Conservation (phyloP, 2,329 filamentous ascomycete genomes). For the Diatrype stigma region DNA sequence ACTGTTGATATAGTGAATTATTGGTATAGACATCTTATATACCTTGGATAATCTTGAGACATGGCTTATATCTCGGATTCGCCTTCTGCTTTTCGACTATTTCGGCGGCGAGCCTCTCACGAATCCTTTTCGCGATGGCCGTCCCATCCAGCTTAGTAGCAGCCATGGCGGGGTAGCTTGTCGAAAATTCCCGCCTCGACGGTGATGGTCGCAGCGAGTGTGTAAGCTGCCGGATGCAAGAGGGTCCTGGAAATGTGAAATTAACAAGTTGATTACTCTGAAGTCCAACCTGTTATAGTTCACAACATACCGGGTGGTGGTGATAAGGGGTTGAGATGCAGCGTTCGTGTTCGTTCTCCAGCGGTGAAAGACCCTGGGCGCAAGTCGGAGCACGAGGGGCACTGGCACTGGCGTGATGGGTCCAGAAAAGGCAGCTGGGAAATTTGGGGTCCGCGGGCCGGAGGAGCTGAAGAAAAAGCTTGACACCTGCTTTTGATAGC, state of each 20-base stretch:
- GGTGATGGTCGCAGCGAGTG: background rate
- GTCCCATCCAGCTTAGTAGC: constrained; percentile 94
- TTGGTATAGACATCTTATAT: constrained; percentile 24
- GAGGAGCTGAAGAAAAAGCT: background rate
- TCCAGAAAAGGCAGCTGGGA: background rate
- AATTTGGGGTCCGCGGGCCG: background rate
- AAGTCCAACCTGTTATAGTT: too few species aligned
- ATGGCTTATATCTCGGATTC: constrained; percentile 86
- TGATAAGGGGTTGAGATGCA: background rate
- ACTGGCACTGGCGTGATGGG: background rate
- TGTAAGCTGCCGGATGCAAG: background rate
- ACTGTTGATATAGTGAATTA: constrained; percentile 1
- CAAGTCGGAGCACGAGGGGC: background rate
- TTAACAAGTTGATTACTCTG: background rate
- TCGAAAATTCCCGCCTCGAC: constrained; percentile 33
- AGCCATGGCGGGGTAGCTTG: constrained; percentile 64
- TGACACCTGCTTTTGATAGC: background rate
- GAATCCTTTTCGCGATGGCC: constrained; percentile 87
- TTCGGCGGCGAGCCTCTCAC: constrained; percentile 73
- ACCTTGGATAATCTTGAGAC: constrained; percentile 94
- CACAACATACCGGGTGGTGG: background rate
- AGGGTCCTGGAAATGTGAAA: background rate
- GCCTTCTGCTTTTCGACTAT: constrained; percentile 75
- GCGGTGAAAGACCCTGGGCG: background rate
- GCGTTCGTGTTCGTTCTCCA: background rate